Evolutionary conservation across 345 rosid species (phyloP).

Genomic region (Angophora floribunda): DNA sequence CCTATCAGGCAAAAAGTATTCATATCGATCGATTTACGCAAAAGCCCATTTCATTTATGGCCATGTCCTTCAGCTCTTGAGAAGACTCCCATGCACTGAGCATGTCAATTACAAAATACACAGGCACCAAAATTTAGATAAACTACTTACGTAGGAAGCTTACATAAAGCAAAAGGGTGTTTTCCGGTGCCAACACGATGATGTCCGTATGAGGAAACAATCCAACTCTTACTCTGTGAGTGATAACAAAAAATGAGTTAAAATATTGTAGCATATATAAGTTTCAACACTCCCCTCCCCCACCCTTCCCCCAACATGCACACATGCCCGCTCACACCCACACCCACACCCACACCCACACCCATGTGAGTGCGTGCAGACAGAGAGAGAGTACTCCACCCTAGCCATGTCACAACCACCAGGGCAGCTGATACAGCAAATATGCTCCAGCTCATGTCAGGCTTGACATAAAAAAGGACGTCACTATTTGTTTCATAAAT

Average conservation of each 20-base stretch:
- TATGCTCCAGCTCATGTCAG: slow-evolving; percentile 87
- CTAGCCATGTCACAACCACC: slow-evolving; percentile 70
- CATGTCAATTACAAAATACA: not conserved
- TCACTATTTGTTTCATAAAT: slow-evolving; percentile 70
- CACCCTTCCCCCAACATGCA: not conserved
- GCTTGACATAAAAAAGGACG: slow-evolving; percentile 61
- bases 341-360: not conserved
- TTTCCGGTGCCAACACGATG: slow-evolving; percentile 77
- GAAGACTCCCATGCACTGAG: not conserved
- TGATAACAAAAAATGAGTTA: not conserved
- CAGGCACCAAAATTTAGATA: not conserved
- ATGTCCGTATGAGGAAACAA: slow-evolving; percentile 59
- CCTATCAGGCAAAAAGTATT: not conserved
- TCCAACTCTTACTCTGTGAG: slow-evolving; percentile 61
- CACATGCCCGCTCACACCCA: not conserved
- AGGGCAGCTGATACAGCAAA: slow-evolving; percentile 88
- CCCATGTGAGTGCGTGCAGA: not conserved
- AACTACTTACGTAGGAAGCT: slow-evolving; percentile 10
- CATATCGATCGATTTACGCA: not conserved
- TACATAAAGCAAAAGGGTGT: slow-evolving; percentile 74
- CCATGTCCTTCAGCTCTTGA: not conserved
- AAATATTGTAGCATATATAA: not conserved
- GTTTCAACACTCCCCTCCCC: not conserved
- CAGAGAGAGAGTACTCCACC: slow-evolving; percentile 26
- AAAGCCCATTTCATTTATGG: not conserved